Conservation (phyloP, 805 yeast species). For the Diddensiella transvaalensis region DNA sequence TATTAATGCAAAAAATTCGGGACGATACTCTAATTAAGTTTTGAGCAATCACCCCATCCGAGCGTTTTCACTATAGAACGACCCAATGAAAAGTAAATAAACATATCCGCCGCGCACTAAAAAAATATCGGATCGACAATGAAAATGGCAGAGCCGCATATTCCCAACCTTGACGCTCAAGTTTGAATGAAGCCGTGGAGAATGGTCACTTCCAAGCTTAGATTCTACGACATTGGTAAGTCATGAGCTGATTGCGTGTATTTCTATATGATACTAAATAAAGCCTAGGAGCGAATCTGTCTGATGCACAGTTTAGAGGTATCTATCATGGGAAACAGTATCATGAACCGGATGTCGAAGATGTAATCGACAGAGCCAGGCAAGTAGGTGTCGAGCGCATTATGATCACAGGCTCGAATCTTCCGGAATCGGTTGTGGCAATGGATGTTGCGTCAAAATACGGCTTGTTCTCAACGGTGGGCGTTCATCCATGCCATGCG, state of each 20-base stretch:
- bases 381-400: conserved; percentile 61
- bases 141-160: not conserved
- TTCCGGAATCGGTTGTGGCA: conserved; percentile 62
- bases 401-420: conserved; percentile 79
- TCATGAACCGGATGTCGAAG: conserved; percentile 64
- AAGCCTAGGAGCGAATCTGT: conserved; percentile 69
- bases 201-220: not conserved
- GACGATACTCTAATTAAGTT: no score
- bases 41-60: not conserved
- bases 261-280: not conserved
- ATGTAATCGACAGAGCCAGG: conserved; percentile 65
- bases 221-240: not conserved
- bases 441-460: conserved; percentile 49
- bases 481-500: conserved; percentile 94
- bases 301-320: conserved; percentile 88
- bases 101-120: no score
- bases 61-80: no score
- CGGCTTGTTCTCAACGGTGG: conserved; percentile 64
- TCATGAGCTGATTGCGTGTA: not conserved
- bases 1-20: no score
- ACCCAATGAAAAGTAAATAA: not conserved
- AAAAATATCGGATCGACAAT: not conserved
- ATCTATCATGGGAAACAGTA: conserved; percentile 62
- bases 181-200: not conserved
- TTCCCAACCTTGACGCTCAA: no score